phyloP scores from a whole-genome alignment of 371 early-diverging fungal genomes.

The Sporodiniella umbellata region DNA sequence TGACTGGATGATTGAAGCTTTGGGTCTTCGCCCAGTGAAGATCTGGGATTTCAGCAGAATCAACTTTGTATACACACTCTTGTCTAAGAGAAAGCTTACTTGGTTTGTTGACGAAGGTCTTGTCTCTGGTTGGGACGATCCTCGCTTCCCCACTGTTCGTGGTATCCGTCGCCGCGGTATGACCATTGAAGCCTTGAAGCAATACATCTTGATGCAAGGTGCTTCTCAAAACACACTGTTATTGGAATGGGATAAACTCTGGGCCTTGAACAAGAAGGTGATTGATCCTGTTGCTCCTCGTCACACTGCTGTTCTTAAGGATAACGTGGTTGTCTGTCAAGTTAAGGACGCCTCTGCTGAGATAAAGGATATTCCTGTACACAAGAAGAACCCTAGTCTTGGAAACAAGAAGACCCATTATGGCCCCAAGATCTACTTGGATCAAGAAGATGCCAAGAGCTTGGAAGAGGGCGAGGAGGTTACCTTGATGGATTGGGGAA shows the following conservation, averaged over 20 bases:
- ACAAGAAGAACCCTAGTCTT: constrained; percentile 95
- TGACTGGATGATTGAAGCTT: constrained; percentile 95
- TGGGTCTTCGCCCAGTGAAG: constrained; percentile 84
- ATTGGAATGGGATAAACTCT: constrained; percentile 99
- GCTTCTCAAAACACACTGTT: constrained; percentile 93
- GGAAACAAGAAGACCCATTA: constrained; percentile 89
- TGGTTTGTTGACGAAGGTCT: constrained; percentile 93
- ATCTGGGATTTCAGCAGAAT: constrained; percentile 96
- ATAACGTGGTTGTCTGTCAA: constrained; percentile 65
- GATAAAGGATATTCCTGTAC: constrained; percentile 74
- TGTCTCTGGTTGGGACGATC: constrained; percentile 99
- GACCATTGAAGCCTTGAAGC: constrained; percentile 96
- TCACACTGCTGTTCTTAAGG: constrained; percentile 78
- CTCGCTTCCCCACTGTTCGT: constrained; percentile 98
- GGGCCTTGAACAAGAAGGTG: constrained; percentile 98
- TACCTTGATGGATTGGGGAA: constrained; percentile 99
- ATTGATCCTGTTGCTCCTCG: constrained; percentile 97
- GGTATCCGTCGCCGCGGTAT: constrained; percentile 98
- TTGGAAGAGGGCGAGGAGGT: constrained; percentile 89
- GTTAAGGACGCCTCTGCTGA: constrained; percentile 58
- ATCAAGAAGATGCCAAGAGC: constrained; percentile 86
- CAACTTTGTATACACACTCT: constrained; percentile 98
- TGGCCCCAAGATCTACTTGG: constrained; percentile 78
- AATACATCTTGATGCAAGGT: constrained; percentile 99
- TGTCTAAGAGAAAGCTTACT: constrained; percentile 99